These are phyloP conservation scores for Bisporella sp. DNA, from an alignment of 2,329 filamentous ascomycete genomes.

Conservation along the genomic window DNA sequence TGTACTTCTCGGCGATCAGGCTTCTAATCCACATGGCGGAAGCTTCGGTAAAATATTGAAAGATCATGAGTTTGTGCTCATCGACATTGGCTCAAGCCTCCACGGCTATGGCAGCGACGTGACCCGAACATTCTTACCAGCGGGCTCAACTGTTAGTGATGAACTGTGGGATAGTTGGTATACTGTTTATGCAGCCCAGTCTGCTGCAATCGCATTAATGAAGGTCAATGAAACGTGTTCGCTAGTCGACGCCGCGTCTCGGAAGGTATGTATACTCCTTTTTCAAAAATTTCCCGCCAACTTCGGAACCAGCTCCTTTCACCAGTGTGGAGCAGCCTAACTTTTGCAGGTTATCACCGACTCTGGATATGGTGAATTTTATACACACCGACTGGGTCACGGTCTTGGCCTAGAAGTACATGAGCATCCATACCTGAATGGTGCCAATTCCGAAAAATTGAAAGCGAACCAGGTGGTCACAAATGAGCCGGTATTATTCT, in stretches of 20 bases:
- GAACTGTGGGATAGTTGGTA: conserved; percentile 46
- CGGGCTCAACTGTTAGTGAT: conserved; percentile 10
- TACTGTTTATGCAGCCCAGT: conserved; percentile 51
- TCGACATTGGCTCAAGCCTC: conserved; percentile 51
- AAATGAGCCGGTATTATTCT: conserved; percentile 41
- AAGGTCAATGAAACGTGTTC: conserved; percentile 46
- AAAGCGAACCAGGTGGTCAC: conserved; percentile 55
- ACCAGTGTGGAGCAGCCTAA: background rate
- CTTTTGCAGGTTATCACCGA: conserved; percentile 37
- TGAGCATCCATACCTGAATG: conserved; percentile 57
- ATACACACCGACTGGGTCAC: conserved; percentile 56
- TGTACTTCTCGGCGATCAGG: conserved; percentile 46
- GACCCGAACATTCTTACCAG: conserved; percentile 45
- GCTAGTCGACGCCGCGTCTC: conserved; percentile 51
- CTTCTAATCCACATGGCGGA: conserved; percentile 32
- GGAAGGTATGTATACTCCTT: conserved; percentile 22
- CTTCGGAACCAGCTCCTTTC: too few relatives aligned
- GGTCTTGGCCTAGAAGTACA: conserved; percentile 60
- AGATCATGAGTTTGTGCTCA: conserved; percentile 49
- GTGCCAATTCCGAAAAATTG: conserved; percentile 46
- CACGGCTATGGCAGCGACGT: conserved; percentile 57
- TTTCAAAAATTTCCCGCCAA: background rate
- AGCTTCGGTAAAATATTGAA: conserved; percentile 39
- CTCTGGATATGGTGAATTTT: conserved; percentile 43
- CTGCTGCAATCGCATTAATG: conserved; percentile 44